These are phyloP conservation scores for Pseudogymnoascus sp. DNA, from an alignment of 2,329 filamentous ascomycete genomes.

Conservation along the genomic window DNA sequence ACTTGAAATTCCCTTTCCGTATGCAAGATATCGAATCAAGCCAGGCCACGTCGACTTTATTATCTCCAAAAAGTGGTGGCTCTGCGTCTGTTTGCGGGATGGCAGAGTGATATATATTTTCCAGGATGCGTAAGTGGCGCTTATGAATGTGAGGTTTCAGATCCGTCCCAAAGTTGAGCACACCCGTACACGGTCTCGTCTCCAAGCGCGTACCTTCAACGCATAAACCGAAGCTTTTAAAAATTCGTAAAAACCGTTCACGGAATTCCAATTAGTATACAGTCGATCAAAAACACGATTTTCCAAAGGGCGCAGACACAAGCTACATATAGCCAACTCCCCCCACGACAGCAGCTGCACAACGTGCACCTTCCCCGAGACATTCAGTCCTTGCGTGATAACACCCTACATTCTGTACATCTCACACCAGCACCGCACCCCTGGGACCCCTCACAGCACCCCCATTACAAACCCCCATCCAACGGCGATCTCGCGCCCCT, in stretches of 20 bases:
- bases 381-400: not conserved
- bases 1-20: not conserved
- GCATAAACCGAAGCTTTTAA: not conserved
- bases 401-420: not conserved
- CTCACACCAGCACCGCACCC: not conserved
- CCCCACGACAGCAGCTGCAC: not conserved
- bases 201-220: not conserved
- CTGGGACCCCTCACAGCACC: not conserved
- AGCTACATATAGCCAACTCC: not conserved
- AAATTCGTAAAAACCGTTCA: not conserved
- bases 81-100: not conserved
- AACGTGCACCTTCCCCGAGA: not conserved
- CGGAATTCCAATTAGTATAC: not conserved
- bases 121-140: not conserved
- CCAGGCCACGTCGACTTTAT: not conserved
- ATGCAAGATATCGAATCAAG: not conserved
- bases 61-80: not conserved
- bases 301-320: not conserved
- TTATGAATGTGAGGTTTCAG: not conserved
- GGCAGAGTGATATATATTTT: too few species aligned
- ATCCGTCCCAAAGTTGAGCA: not conserved
- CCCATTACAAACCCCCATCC: not conserved
- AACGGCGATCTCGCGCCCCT: not conserved
- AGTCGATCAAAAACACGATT: not conserved
- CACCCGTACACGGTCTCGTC: not conserved